phyloP scores from a whole-genome alignment of 345 rosid genomes.

The Pistacia atlantica region DNA sequence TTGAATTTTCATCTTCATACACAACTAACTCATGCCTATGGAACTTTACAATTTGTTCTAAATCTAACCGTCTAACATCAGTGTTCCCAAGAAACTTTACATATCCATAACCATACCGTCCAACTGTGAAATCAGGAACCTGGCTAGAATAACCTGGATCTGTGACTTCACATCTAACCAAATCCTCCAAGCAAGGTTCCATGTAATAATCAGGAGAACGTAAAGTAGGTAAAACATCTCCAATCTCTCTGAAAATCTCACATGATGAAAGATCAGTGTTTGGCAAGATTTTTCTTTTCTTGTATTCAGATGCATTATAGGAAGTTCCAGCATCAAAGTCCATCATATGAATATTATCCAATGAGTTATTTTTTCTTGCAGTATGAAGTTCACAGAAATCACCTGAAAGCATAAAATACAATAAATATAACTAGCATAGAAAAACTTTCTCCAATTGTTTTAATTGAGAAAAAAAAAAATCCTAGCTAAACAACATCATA shows the following conservation, averaged over 20 bases:
- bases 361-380: neutral
- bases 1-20: constrained; percentile 71
- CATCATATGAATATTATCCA: constrained; percentile 17
- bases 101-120: constrained; percentile 76
- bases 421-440: neutral
- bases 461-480: neutral
- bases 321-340: constrained; percentile 22
- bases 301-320: constrained; percentile 21
- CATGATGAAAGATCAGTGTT: constrained; percentile 13
- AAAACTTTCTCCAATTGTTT: neutral
- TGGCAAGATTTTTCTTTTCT: constrained; percentile 54
- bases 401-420: constrained; percentile 23
- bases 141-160: constrained; percentile 73
- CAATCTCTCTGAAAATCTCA: constrained; percentile 32
- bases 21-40: constrained; percentile 69
- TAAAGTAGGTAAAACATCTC: constrained; percentile 56
- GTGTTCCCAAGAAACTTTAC: constrained; percentile 76
- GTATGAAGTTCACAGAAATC: constrained; percentile 15
- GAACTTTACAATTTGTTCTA: constrained; percentile 75
- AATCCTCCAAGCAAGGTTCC: constrained; percentile 62
- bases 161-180: constrained; percentile 48
- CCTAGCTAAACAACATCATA: neutral
- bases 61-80: constrained; percentile 70
- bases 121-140: constrained; percentile 72
- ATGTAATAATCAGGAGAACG: constrained; percentile 57